A percentile compares a stretch with the other conserved stretches of the same genome.
Evolutionary conservation across 1,284 basidiomycete species (phyloP).

Genomic region (Leccinum subrobustum): DNA sequence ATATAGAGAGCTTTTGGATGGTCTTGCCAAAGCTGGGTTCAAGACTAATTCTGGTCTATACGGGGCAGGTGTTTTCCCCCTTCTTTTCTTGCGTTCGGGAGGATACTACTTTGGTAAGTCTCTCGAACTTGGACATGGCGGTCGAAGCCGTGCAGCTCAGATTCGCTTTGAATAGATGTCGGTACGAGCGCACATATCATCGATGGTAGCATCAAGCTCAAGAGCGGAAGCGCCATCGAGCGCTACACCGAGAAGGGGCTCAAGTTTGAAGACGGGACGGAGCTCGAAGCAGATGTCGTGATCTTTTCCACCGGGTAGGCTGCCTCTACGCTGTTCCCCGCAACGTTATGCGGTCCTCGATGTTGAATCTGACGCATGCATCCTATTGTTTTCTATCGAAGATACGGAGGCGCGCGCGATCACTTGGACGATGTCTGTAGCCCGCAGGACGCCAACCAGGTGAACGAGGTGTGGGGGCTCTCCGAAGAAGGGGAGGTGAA

Average conservation of each 20-base stretch:
- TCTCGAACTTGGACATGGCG: not conserved
- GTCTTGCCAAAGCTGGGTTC: constrained; percentile 46
- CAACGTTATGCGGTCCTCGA: not conserved
- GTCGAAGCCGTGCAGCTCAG: not conserved
- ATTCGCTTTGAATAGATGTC: constrained; percentile 23
- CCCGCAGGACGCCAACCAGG: constrained; percentile 36
- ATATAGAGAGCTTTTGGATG: constrained; percentile 37
- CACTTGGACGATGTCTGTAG: constrained; percentile 40
- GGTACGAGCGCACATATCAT: constrained; percentile 42
- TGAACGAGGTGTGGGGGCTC: constrained; percentile 44
- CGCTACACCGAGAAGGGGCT: constrained; percentile 37
- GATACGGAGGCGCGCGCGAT: constrained; percentile 31
- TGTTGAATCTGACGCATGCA: not conserved
- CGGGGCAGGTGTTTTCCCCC: constrained; percentile 37
- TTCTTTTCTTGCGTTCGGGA: constrained; percentile 37
- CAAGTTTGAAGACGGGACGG: constrained; percentile 42
- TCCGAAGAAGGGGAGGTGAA: constrained; percentile 46
- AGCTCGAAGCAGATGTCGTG: constrained; percentile 46
- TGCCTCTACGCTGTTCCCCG: not conserved
- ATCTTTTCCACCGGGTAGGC: constrained; percentile 44
- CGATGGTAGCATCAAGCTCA: constrained; percentile 46
- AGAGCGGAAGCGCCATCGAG: constrained; percentile 39
- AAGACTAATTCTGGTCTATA: constrained; percentile 40
- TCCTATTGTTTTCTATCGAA: constrained; percentile 3
- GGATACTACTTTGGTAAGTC: constrained; percentile 42